Conservation (phyloP, 1,284 basidiomycete genomes). For the Cutaneotrichosporon sp. region DNA sequence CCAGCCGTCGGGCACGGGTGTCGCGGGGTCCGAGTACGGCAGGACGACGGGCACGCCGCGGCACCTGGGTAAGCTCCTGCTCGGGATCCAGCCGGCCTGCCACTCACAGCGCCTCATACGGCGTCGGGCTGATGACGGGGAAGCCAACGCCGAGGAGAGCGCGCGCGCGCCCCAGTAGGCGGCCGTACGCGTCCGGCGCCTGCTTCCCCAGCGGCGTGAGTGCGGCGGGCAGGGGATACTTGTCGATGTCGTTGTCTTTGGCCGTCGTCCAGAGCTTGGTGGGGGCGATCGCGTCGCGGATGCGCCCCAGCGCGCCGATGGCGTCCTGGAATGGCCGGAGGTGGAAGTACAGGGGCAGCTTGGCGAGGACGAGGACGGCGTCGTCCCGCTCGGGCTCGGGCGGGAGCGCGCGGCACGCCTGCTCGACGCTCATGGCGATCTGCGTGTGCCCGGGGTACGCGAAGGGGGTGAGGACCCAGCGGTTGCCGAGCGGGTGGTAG, state of each 20-base stretch:
- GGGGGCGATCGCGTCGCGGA: not conserved
- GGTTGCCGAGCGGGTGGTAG: conserved; percentile 45
- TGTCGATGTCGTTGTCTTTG: conserved; percentile 26
- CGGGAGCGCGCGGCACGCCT: conserved; percentile 36
- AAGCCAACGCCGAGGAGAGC: conserved; percentile 46
- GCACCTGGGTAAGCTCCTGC: no score
- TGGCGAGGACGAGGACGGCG: conserved; percentile 45
- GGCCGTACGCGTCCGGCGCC: conserved; percentile 33
- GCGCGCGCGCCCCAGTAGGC: conserved; percentile 35
- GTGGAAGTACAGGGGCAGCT: conserved; percentile 20
- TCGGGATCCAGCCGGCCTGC: no score
- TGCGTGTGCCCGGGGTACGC: conserved; percentile 35
- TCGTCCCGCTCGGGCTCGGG: conserved; percentile 33
- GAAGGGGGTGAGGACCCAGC: conserved; percentile 48
- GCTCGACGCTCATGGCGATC: conserved; percentile 48
- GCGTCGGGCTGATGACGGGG: conserved; percentile 44
- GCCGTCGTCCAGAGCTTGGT: conserved; percentile 39
- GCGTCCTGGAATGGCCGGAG: conserved; percentile 15
- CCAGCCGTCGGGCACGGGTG: not conserved
- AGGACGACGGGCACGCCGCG: conserved; percentile 50
- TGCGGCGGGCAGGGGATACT: conserved; percentile 38
- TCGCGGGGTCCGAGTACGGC: conserved; percentile 26
- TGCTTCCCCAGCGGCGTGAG: conserved; percentile 31
- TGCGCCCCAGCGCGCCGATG: not conserved
- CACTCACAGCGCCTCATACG: conserved; percentile 26